A percentile compares a stretch with the other conserved stretches of the same genome.
Evolutionary conservation across 768 basidiomycete species (phyloP).

Genomic region (Coprinellus micaceus): DNA sequence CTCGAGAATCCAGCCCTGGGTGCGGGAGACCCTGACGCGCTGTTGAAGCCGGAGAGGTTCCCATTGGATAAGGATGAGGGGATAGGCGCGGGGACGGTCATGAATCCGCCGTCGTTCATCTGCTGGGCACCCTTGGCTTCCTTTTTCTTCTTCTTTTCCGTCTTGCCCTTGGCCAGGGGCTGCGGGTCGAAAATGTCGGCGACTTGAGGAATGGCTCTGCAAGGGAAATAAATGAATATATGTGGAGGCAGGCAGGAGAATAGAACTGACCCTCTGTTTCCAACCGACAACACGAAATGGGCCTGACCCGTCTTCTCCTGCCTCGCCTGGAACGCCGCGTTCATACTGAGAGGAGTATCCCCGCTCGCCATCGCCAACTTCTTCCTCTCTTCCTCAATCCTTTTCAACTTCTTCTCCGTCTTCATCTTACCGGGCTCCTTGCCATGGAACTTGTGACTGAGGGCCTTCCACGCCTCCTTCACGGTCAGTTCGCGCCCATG

Average conservation of each 20-base stretch:
- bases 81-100: conserved; percentile 65
- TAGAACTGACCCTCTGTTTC: conserved; percentile 76
- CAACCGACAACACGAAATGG: conserved; percentile 92
- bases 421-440: conserved; percentile 97
- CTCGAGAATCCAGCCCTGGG: conserved; percentile 76
- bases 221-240: conserved; percentile 12
- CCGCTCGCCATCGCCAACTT: conserved; percentile 90
- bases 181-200: conserved; percentile 78
- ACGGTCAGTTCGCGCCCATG: conserved; percentile 83
- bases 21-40: conserved; percentile 55
- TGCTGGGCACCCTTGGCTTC: conserved; percentile 55
- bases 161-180: conserved; percentile 78
- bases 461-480: conserved; percentile 98
- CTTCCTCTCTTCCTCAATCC: conserved; percentile 97
- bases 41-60: conserved; percentile 43
- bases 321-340: conserved; percentile 85
- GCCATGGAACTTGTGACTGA: conserved; percentile 98
- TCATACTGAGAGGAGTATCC: conserved; percentile 96
- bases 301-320: conserved; percentile 95
- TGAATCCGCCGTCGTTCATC: conserved; percentile 55
- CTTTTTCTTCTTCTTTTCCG: conserved; percentile 84
- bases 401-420: conserved; percentile 93
- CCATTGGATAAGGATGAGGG: conserved; percentile 38
- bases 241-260: background rate
- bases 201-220: conserved; percentile 82